Percentiles rank a stretch among this genome's conserved stretches.
These are phyloP conservation scores for Kockiozyma suomiensis DNA, from an alignment of 805 yeast genomes.

Conservation along the genomic window DNA sequence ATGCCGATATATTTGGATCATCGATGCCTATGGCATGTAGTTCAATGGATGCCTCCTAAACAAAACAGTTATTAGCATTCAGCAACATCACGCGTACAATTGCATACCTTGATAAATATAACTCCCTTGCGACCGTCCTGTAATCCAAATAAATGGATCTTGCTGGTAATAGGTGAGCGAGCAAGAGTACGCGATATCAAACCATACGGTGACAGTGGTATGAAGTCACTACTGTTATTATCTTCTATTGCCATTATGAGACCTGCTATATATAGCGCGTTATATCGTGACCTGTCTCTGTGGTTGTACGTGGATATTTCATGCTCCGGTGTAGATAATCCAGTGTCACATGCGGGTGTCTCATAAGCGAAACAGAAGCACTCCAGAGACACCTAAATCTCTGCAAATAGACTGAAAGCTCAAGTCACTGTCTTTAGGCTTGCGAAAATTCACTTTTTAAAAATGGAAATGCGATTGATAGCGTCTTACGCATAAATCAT, in stretches of 20 bases:
- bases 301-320: no score
- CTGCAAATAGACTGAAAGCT: no score
- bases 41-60: slow-evolving; percentile 27
- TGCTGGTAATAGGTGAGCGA: slow-evolving; percentile 10
- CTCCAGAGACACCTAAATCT: no score
- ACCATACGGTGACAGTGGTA: not conserved
- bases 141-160: not conserved
- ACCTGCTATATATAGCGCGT: not conserved
- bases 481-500: no score
- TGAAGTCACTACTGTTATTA: not conserved
- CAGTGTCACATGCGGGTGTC: no score
- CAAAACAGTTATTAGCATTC: not conserved
- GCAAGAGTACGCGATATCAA: slow-evolving; percentile 1
- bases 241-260: no score
- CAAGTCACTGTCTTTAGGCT: no score
- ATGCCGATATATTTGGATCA: not conserved
- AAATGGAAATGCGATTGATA: no score
- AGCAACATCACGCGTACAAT: not conserved
- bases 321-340: no score
- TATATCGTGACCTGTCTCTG: no score
- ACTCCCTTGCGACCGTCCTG: not conserved
- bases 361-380: no score
- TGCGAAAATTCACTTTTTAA: no score
- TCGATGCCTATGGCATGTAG: not conserved
- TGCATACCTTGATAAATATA: slow-evolving; percentile 10